phyloP scores from a whole-genome alignment of 345 rosid genomes.

The Lumnitzera racemosa region DNA sequence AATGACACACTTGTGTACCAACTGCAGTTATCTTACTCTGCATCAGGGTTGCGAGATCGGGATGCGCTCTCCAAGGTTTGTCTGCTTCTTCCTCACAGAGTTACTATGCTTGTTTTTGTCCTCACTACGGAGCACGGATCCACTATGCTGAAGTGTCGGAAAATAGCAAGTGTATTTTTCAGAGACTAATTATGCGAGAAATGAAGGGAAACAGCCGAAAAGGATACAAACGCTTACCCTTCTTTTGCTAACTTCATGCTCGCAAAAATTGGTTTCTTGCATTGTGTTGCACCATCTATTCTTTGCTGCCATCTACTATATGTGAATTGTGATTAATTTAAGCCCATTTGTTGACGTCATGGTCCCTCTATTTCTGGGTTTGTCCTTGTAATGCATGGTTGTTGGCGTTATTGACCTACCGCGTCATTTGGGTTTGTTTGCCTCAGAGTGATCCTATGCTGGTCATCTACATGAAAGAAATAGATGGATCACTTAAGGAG shows the following conservation, averaged over 20 bases:
- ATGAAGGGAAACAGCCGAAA: no score
- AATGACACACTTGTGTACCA: not conserved
- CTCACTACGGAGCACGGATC: no score
- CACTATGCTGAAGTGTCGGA: not conserved
- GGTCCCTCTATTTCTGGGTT: no score
- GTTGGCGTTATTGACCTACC: not conserved
- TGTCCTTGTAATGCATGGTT: no score
- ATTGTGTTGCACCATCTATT: no score
- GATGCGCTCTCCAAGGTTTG: constrained; percentile 81
- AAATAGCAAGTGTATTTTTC: not conserved
- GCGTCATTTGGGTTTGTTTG: constrained; percentile 18
- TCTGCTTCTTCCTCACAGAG: constrained; percentile 1
- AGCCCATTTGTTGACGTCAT: no score
- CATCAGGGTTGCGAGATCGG: constrained; percentile 59
- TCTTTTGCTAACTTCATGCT: no score
- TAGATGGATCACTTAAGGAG: constrained; percentile 60
- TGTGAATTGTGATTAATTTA: no score
- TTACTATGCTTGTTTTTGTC: not conserved
- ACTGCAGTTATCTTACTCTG: constrained; percentile 78
- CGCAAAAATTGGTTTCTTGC: no score
- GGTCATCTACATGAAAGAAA: constrained; percentile 56
- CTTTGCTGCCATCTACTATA: no score
- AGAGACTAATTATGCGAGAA: no score
- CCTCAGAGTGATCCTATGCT: constrained; percentile 88
- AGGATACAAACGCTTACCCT: no score